Evolutionary conservation across 2,329 filamentous ascomycete genomes (phyloP).

Genomic region (Clarireedia homoeocarpa): DNA sequence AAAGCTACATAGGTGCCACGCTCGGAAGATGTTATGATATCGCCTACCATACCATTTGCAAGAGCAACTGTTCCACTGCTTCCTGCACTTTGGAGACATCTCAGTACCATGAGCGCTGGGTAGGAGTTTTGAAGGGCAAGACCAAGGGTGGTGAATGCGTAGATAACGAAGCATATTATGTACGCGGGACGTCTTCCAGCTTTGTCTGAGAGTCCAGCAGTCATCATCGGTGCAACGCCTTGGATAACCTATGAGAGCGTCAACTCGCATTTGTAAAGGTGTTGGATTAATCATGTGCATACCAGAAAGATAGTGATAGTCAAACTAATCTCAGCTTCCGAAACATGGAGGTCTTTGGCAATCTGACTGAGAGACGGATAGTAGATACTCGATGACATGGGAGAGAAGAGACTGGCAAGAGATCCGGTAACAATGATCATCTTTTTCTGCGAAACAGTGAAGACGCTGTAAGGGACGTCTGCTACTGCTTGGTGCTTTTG

Average conservation of each 20-base stretch:
- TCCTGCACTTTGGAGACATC: slow-evolving; percentile 49
- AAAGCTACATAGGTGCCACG: slow-evolving; percentile 58
- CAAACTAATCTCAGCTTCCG: slow-evolving; percentile 29
- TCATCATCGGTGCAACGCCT: slow-evolving; percentile 46
- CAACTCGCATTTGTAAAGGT: neutral
- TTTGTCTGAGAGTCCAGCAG: slow-evolving; percentile 46
- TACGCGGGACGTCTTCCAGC: slow-evolving; percentile 46
- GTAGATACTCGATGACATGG: slow-evolving; percentile 7
- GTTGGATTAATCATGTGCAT: neutral
- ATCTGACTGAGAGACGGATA: slow-evolving; percentile 23
- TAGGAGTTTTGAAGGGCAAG: slow-evolving; percentile 42
- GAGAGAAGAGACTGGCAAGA: neutral
- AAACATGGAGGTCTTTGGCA: slow-evolving; percentile 39
- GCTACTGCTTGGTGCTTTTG: neutral
- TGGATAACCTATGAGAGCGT: slow-evolving; percentile 38
- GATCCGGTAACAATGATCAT: neutral
- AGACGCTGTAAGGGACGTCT: neutral
- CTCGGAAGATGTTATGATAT: slow-evolving; percentile 54
- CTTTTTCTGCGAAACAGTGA: neutral
- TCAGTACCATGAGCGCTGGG: slow-evolving; percentile 41
- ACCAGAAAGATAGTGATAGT: slow-evolving; percentile 31
- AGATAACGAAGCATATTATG: slow-evolving; percentile 43
- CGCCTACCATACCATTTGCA: slow-evolving; percentile 51
- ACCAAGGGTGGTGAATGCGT: slow-evolving; percentile 46
- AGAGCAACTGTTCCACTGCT: slow-evolving; percentile 53